Evolutionary conservation across 257 asterid species (phyloP), one percentile per base, ranked within the genome.

Genomic region (Misopates orontium): DNA sequence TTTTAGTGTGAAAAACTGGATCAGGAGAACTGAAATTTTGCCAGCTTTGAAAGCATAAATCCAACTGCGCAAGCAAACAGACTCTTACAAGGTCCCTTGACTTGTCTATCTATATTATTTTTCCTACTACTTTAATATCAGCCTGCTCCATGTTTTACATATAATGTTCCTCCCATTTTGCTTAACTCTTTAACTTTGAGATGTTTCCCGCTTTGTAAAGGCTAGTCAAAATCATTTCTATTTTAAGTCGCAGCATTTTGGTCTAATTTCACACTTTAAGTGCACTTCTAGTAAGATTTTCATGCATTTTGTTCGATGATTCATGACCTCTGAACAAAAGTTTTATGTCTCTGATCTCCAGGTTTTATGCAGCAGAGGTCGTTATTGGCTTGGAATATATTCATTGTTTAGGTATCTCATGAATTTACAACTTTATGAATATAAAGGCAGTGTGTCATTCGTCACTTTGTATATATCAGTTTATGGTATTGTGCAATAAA

Each of bases 341-440:
- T 23, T 62, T 47, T 55, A 18, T 62, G 31, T 62, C 55, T 49
- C 21, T 39, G 11, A 40, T 73, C 67, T 53, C 61, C 85, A 93
- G 99, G 89, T 93, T 93, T 82, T 93, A 82, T 80, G 95, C 96
- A 47, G 99, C 97, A 60, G 99, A 90, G 76, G 95, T 93, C 68
- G 71, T 90, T 76, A 82, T 93, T 78, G 86, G 92, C 69, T 79
- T 93, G 91, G 99, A 93, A 75, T 93, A 93, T 80, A 97, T 93
- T 80, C 99, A 93, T 66, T 93, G 97, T 79, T 80, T 93, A 84
- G 99, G 99, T 93, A 84, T 31, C 49, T 79, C 67, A 31, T 60
- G 8, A n/a, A 24, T 58, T 45, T 12, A 42, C 21, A 12, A 25
- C 24, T 15, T 22, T 61, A 59, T 8, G 21, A 22, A 36, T 36